Base-by-base conservation (phyloP, 2,329 filamentous ascomycete genomes). In the Aspergillus oerlinghausenensis region DNA sequence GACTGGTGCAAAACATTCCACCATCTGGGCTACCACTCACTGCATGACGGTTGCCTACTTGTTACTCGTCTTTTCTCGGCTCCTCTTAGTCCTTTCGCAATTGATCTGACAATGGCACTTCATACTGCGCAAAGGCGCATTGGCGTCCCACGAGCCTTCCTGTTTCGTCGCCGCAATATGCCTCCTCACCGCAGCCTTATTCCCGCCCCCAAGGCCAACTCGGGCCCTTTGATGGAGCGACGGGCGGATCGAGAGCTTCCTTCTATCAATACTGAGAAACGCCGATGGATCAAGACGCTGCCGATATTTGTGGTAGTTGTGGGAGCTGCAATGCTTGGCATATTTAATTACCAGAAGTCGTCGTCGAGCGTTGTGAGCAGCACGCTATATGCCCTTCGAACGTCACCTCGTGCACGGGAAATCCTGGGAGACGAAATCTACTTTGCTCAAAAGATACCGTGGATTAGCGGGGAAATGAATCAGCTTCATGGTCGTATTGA, bases 311-410 rank as follows among this genome's bases (percentile, higher is more conserved):
- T 88, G 53, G 75, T 83, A 61, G 79, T 90, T 61, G 85, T 96
- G 65, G 83, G 84, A 50, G 80, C 82, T 55, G 88, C 87, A 63
- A 87, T 87, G 63, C 78, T 95, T 58, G 90, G 88, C 65, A 97
- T 99, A 75, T 97, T 99, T 88, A 99, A 99, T 83, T 97, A 99
- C 84, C 93, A 99, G 75, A 97, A 97, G 75, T 85, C 87, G 56
- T 91, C 89, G n/a, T 91, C 87, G 26, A 89, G 89, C 54, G 84
- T 93, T 29, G 89, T 97, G n/a, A 86, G 86, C 55, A 90, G 89
- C 55, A 94, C 92, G 4, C 84, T 99, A 28, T 99, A 97, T 80
- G 89, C 93, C 1, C 83, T 99, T 61, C 89, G 94, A 62, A 95
- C 90, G 2, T 91, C 88, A 56, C 78, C 84, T 2, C 77, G 80